Percentiles rank a stretch among this genome's conserved stretches.
Evolutionary conservation across 176 grass and related monocot genomes (phyloP).

Genomic region (Aechmea fasciata): DNA sequence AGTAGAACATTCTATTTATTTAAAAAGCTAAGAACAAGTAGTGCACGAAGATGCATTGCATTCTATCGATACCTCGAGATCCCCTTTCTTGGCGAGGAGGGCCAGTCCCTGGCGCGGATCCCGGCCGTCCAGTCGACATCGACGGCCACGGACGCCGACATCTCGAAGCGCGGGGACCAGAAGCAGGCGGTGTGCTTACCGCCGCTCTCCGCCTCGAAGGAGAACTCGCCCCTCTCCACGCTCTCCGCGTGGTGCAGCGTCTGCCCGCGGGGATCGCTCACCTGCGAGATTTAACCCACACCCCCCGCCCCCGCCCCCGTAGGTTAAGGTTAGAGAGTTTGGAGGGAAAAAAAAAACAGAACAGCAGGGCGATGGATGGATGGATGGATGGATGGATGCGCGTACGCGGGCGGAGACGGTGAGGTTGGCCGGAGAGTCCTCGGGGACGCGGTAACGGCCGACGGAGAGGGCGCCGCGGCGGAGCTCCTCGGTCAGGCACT

Average conservation of each 20-base stretch:
- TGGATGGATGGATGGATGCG: not conserved
- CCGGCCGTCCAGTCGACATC: conserved; percentile 40
- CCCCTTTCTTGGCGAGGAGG: conserved; percentile 22
- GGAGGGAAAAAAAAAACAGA: not conserved
- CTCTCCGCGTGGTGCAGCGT: conserved; percentile 23
- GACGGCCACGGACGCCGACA: conserved; percentile 26
- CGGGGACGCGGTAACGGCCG: conserved; percentile 33
- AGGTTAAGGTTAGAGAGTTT: too few relatives aligned
- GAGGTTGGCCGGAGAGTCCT: not conserved
- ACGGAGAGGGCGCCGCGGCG: conserved; percentile 23
- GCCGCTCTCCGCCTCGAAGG: conserved; percentile 21
- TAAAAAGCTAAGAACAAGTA: too few relatives aligned
- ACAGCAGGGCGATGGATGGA: too few relatives aligned
- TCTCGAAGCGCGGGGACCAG: conserved; percentile 37
- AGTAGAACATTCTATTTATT: not conserved
- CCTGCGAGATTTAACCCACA: conserved; percentile 14
- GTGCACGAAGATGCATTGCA: too few relatives aligned
- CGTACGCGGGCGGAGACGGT: conserved; percentile 29
- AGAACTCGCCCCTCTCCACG: conserved; percentile 33
- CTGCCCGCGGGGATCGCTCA: conserved; percentile 34
- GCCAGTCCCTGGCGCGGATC: conserved; percentile 7
- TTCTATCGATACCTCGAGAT: conserved; percentile 22
- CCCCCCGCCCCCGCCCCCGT: not conserved
- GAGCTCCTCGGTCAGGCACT: conserved; percentile 39
- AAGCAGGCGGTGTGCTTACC: conserved; percentile 38